Evolutionary conservation across 257 asterid genomes (phyloP), one percentile per base, ranked within the genome.

Genomic region (Penstemon davidsonii): DNA sequence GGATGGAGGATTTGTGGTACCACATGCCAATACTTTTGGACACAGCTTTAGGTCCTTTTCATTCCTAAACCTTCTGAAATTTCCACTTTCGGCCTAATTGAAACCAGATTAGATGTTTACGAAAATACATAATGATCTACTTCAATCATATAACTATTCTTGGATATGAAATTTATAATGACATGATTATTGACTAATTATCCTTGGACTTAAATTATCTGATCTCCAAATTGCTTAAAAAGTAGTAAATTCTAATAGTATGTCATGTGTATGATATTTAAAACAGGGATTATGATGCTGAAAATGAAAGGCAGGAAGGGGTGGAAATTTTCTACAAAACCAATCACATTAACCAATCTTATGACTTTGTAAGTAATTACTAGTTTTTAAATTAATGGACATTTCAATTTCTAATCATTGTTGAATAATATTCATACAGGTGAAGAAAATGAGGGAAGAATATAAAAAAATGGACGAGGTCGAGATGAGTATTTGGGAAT

Each of bases 401-500:
- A 8, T 55, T 49, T 42, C 1, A 36, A 7, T 18, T 6, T 18
- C 4, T 49, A 52, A 25, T 44, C 11, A 6, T 13, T 60, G 4
- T 8, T 51, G 12, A 39, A 3, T 4, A 52, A 43, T 3, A 5
- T 56, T 10, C 45, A 1, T 63, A 0, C 38, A 90, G 98, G 97
- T 93, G 67, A 88, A 74, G 64, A 81, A 40, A 73, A 93, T 86
- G 97, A 88, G 97, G 65, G 83, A 73, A 53, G 80, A 80, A 49
- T 93, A 85, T 70, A 78, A 75, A 45, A 90, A 85, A 63, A 12
- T 90, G 77, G 83, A 93, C 67, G 83, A 72, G 57, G 81, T 75
- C 11, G 95, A 85, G 64, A 90, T 90, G 98, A 87, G 97, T 80
- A 85, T 93, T 39, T 93, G 98, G 98, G 95, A 90, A 73, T 90